Conservation (phyloP, 148 eudicot genomes). For the Vaccinium corymbosum region DNA sequence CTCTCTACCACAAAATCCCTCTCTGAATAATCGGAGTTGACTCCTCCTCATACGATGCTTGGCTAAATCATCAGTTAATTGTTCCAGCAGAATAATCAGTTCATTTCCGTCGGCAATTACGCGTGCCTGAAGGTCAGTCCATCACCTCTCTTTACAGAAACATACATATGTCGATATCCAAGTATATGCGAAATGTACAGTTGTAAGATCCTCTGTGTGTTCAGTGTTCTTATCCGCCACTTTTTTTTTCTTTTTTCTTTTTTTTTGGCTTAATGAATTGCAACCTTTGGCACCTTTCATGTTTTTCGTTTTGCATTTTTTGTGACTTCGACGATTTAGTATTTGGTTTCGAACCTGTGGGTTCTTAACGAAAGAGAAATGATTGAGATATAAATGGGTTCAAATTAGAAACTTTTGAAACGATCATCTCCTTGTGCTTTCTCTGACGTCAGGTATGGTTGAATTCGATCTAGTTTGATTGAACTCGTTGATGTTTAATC, state of each 20-base stretch:
- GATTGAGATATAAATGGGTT: not conserved
- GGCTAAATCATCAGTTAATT: no score
- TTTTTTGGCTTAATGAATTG: not conserved
- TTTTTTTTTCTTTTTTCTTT: not conserved
- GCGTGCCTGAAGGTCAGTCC: not conserved
- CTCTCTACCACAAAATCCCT: not conserved
- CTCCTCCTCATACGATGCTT: not conserved
- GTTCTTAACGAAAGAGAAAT: not conserved
- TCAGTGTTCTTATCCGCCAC: not conserved
- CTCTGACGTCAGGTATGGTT: not conserved
- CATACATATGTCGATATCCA: not conserved
- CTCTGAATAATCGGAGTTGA: not conserved
- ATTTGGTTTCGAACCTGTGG: no score
- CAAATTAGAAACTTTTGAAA: not conserved
- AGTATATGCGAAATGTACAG: not conserved
- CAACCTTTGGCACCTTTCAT: not conserved
- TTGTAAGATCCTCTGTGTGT: not conserved
- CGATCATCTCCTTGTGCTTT: not conserved
- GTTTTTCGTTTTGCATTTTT: not conserved
- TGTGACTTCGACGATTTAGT: not conserved
- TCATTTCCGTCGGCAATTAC: not conserved
- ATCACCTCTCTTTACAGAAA: not conserved
- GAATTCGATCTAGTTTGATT: not conserved
- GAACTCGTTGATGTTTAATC: not conserved
- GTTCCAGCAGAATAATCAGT: not conserved